Conservation (phyloP, 345 rosid genomes). For the Bretschneidera sinensis region DNA sequence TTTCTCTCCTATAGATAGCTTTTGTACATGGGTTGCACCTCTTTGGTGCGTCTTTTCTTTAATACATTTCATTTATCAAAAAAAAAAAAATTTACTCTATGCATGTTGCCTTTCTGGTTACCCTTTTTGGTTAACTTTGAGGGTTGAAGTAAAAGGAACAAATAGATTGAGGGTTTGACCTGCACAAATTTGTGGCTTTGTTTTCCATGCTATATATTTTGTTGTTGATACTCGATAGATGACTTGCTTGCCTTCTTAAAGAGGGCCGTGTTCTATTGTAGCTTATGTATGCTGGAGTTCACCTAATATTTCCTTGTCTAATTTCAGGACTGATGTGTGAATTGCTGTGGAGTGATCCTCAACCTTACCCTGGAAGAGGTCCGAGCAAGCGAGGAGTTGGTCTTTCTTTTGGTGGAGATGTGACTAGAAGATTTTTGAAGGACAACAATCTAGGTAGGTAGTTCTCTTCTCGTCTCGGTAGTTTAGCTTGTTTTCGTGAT, state of each 20-base stretch:
- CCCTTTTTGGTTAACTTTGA: no score
- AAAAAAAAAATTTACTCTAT: no score
- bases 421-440: slow-evolving; percentile 71
- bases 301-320: not conserved
- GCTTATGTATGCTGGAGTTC: not conserved
- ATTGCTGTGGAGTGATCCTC: slow-evolving; percentile 98
- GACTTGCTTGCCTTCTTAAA: not conserved
- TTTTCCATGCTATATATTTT: no score
- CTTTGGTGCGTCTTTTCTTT: no score
- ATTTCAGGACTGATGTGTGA: slow-evolving; percentile 90
- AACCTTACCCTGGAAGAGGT: slow-evolving; percentile 89
- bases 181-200: no score
- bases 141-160: no score
- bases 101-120: no score
- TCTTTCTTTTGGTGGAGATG: slow-evolving; percentile 90
- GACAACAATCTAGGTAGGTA: slow-evolving; percentile 93
- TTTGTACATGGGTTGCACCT: no score
- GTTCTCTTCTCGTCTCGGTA: not conserved
- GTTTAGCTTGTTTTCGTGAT: not conserved
- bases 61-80: no score
- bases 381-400: slow-evolving; percentile 99
- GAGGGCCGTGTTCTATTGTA: no score
- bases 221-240: not conserved
- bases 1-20: no score
- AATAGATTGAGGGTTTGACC: no score